A percentile compares a stretch with the other conserved stretches of the same genome.
These are phyloP conservation scores for Pseudoscleropodium purum DNA, from an alignment of 225 moss, liverwort and hornwort genomes.

Conservation along the genomic window DNA sequence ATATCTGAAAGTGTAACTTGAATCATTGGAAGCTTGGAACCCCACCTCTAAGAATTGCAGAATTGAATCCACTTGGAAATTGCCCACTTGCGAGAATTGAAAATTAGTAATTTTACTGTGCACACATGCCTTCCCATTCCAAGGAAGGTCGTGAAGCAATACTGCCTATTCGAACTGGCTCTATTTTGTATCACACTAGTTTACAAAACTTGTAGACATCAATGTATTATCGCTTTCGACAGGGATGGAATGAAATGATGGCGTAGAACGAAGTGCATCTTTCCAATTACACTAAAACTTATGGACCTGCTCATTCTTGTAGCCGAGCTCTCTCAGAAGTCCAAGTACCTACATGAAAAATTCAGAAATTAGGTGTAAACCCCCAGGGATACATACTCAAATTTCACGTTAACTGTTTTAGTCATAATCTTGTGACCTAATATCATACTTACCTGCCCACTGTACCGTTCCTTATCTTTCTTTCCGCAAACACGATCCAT, in stretches of 20 bases:
- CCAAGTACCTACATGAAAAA: constrained; percentile 30
- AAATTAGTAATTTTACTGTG: neutral
- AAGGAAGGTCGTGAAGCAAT: neutral
- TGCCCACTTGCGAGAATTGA: neutral
- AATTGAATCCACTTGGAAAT: neutral
- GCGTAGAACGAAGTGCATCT: neutral
- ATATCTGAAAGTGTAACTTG: neutral
- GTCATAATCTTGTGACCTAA: neutral
- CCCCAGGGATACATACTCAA: neutral
- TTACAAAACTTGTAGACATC: neutral
- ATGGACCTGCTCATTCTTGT: constrained; percentile 37
- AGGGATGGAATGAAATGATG: neutral
- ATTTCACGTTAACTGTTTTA: neutral
- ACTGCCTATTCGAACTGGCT: neutral
- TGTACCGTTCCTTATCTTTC: constrained; percentile 56
- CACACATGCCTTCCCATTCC: neutral
- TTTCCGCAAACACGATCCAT: constrained; percentile 74
- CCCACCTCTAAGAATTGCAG: neutral
- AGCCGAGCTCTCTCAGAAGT: constrained; percentile 29
- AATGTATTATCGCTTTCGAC: neutral
- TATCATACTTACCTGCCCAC: constrained; percentile 51
- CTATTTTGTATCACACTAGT: neutral
- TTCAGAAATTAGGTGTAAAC: neutral
- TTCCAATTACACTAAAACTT: constrained; percentile 20
- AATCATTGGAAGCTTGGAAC: neutral